Conservation (phyloP, 2,329 filamentous ascomycete species). For the Raffaelea deltoideospora region DNA sequence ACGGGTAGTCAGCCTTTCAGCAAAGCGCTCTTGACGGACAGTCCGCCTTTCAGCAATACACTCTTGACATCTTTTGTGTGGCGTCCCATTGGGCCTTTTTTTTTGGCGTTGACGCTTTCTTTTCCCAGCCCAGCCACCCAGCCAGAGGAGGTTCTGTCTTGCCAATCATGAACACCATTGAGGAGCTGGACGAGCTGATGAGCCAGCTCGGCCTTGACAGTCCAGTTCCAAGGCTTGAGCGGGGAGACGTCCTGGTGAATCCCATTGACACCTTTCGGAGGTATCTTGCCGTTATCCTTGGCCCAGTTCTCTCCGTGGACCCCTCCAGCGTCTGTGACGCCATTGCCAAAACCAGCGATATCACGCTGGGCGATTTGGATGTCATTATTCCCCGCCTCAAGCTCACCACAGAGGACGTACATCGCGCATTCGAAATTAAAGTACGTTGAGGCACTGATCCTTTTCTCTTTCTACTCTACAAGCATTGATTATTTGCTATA, state of each 20-base stretch:
- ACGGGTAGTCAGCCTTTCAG: too few relatives aligned
- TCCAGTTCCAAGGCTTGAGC: slow-evolving; percentile 16
- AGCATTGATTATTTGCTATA: too few relatives aligned
- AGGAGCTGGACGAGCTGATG: slow-evolving; percentile 43
- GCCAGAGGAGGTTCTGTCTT: neutral
- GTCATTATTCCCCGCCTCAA: slow-evolving; percentile 17
- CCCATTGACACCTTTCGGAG: slow-evolving; percentile 17
- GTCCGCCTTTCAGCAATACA: too few relatives aligned
- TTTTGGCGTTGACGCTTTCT: too few relatives aligned
- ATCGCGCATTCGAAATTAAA: neutral
- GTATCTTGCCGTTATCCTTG: slow-evolving; percentile 13
- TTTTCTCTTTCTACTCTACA: too few relatives aligned
- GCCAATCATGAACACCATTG: slow-evolving; percentile 23
- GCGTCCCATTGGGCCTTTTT: too few relatives aligned
- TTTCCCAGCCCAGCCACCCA: too few relatives aligned
- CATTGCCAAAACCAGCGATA: slow-evolving; percentile 13
- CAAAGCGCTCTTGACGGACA: too few relatives aligned
- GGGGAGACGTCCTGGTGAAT: slow-evolving; percentile 9
- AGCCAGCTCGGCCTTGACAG: slow-evolving; percentile 34
- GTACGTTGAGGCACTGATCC: too few relatives aligned
- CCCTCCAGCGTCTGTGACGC: slow-evolving; percentile 14
- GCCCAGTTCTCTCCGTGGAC: slow-evolving; percentile 10
- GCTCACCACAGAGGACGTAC: slow-evolving; percentile 1
- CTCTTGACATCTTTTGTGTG: too few relatives aligned
- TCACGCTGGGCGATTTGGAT: slow-evolving; percentile 12